Conservation (phyloP, 805 yeast genomes). For the Candida pini region DNA sequence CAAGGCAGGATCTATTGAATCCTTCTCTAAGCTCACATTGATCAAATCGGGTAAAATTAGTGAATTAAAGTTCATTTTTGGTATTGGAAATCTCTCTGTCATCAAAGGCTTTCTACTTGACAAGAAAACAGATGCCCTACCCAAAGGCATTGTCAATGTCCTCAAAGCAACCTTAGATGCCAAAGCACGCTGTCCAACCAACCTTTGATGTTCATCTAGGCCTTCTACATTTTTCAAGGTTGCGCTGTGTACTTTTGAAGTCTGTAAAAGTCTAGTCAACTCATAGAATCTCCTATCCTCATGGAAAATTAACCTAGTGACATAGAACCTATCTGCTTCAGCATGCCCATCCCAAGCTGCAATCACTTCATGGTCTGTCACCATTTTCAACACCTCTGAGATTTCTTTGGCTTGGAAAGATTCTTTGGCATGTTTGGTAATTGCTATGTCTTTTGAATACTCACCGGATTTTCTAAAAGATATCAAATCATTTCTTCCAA, state of each 20-base stretch:
- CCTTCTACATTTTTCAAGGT: slow-evolving; percentile 33
- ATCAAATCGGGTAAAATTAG: slow-evolving; percentile 58
- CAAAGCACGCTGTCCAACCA: slow-evolving; percentile 48
- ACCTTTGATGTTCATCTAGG: slow-evolving; percentile 48
- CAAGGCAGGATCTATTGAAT: slow-evolving; percentile 40
- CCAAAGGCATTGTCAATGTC: slow-evolving; percentile 71
- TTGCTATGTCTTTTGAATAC: slow-evolving; percentile 3
- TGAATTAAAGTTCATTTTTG: slow-evolving; percentile 66
- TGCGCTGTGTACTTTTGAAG: slow-evolving; percentile 58
- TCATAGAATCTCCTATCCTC: slow-evolving; percentile 78
- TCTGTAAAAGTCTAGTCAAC: slow-evolving; percentile 64
- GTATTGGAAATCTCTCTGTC: slow-evolving; percentile 80
- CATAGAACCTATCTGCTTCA: slow-evolving; percentile 60
- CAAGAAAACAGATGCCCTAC: slow-evolving; percentile 68
- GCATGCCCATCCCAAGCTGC: slow-evolving; percentile 67
- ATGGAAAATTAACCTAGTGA: slow-evolving; percentile 69
- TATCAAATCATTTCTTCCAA: slow-evolving; percentile 64
- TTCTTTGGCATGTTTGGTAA: neutral
- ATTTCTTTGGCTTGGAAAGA: slow-evolving; percentile 31
- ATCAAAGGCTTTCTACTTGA: slow-evolving; percentile 69
- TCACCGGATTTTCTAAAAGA: slow-evolving; percentile 9
- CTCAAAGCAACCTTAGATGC: slow-evolving; percentile 61
- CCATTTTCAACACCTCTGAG: slow-evolving; percentile 33
- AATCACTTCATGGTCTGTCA: slow-evolving; percentile 40
- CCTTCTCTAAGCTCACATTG: slow-evolving; percentile 55